Evolutionary conservation across 345 rosid genomes (phyloP), one percentile per base, ranked within the genome.

Genomic region (Arabis alpina): DNA sequence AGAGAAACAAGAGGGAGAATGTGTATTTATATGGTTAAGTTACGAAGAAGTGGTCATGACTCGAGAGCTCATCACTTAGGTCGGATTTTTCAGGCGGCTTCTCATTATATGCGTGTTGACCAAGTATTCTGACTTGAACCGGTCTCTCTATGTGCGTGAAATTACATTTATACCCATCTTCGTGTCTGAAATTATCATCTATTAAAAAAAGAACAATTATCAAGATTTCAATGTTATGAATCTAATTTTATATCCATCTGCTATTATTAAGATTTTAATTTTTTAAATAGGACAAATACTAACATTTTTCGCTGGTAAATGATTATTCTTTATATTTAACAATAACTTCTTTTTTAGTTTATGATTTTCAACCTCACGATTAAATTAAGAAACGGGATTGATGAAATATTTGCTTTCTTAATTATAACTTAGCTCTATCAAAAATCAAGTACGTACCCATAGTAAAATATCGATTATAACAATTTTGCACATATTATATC

Each of bases 71-170:
- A 39, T 47, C 70, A 68, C 74, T 75, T 47, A 61, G 70, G 78
- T 68, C 70, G 64, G 30, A 54, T 75, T 75, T 68, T 45, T 4
- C 73, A 56, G 43, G 68, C 78, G 43, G 43, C 6, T 27, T 47
- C 58, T 68, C 58, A 37, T 11, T 25, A 15, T 36, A 67, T 10
- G 53, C 74, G 70, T 68, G 78, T 68, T 68, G 74, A 75, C 78
- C 74, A 75, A 75, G 74, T 54, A 8, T 37, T 61, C 4, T 27
- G 74, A 75, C 73, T 68, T 75, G 78, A 75, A 75, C 47, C 23
- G 47, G 78, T 68, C 78, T 57, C 59, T 54, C 51, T 43, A 28
- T 7, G 3, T 19, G 0, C 52, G 13, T 3, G 14, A 15, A 43
- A 44, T 60, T 67, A 67, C 78, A 13, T 47, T 1, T 52, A 23